Percentiles rank a stretch among this genome's conserved stretches.
Evolutionary conservation across 192 early-diverging fungal genomes (phyloP).

Genomic region (Backusella sp.): DNA sequence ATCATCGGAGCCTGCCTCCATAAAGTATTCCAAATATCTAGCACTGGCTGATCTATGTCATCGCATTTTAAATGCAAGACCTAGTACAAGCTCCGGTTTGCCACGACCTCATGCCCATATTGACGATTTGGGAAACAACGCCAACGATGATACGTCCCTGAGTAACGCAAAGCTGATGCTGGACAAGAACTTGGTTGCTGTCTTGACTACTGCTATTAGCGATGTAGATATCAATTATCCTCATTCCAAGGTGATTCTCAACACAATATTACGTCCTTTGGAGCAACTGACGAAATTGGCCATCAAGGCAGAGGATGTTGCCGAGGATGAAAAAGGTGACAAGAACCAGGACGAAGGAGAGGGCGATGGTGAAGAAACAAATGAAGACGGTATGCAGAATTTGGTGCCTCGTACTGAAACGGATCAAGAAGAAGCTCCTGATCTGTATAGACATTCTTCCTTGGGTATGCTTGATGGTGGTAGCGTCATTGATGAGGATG

Average conservation of each 20-base stretch:
- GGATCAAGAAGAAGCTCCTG: constrained; percentile 50
- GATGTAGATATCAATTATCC: constrained; percentile 94
- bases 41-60: constrained; percentile 67
- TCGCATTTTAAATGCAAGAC: constrained; percentile 59
- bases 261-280: constrained; percentile 80
- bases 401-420: constrained; percentile 43
- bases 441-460: constrained; percentile 80
- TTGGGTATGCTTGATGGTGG: constrained; percentile 79
- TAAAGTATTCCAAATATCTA: constrained; percentile 67
- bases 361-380: constrained; percentile 52
- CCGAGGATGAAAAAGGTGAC: constrained; percentile 46
- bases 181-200: constrained; percentile 81
- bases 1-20: constrained; percentile 45
- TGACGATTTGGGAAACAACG: constrained; percentile 11
- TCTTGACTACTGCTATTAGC: constrained; percentile 75
- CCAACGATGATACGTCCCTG: constrained; percentile 56
- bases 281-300: constrained; percentile 88
- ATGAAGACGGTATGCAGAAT: constrained; percentile 34
- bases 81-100: constrained; percentile 15
- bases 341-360: constrained; percentile 52
- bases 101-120: neutral
- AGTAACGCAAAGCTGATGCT: constrained; percentile 79
- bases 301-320: constrained; percentile 72
- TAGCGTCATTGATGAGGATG: constrained; percentile 65
- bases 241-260: constrained; percentile 69